Percentiles rank a stretch among this genome's conserved stretches.
These are phyloP conservation scores for Physcomitrellopsis africana DNA, from an alignment of 225 moss, liverwort and hornwort genomes.

Conservation along the genomic window DNA sequence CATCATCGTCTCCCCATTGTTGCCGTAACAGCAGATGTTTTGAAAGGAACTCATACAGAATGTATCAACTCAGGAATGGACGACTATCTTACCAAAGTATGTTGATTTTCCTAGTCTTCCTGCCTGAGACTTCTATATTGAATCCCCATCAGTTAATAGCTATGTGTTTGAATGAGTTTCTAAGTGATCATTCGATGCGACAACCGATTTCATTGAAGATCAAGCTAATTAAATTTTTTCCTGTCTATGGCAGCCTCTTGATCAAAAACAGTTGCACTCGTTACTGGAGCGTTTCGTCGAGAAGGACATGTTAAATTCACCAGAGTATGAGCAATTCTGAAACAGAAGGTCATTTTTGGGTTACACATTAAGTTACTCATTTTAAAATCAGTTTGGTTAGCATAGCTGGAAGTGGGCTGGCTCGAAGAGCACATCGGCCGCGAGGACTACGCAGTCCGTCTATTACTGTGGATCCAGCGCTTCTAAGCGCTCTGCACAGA, in stretches of 20 bases:
- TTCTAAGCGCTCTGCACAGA: too few species aligned
- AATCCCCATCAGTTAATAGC: background rate
- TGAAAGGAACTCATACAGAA: constrained; percentile 62
- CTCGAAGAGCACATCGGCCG: constrained; percentile 1
- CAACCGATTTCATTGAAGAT: background rate
- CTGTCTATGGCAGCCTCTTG: constrained; percentile 39
- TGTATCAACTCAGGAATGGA: constrained; percentile 78
- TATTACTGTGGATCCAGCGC: background rate
- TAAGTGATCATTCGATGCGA: background rate
- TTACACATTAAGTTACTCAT: background rate
- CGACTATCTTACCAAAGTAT: constrained; percentile 73
- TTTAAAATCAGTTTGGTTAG: background rate
- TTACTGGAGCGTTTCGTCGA: constrained; percentile 36
- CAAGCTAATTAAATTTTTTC: too few species aligned
- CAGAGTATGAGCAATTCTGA: constrained; percentile 9
- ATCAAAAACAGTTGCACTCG: constrained; percentile 38
- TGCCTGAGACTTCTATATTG: background rate
- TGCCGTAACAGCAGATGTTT: constrained; percentile 69
- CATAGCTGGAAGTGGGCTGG: background rate
- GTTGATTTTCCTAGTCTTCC: background rate
- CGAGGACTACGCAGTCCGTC: background rate
- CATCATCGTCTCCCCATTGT: constrained; percentile 69
- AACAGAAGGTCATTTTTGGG: background rate
- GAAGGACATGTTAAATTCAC: constrained; percentile 27
- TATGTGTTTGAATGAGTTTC: background rate